Evolutionary conservation across 78 protist species (phyloP), one percentile per base, ranked within the genome.

Genomic region (Cavenderia fasciculata): DNA sequence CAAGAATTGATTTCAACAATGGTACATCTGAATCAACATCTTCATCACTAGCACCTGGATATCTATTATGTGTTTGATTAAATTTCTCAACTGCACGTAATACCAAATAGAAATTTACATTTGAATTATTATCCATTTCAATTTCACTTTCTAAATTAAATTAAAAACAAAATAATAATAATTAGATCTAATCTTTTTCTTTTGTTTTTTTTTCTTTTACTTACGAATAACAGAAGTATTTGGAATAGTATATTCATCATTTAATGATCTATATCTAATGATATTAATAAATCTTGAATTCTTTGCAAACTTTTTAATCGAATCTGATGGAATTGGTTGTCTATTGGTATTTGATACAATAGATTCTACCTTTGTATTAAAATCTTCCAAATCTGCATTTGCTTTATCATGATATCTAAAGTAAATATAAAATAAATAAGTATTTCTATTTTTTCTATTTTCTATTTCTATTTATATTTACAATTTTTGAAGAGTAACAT

Each of bases 401-500:
- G 90, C 87, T 40, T 93, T 93, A 8, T 61, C 93, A 74, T 85
- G 93, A 65, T 92, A 92, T 10, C 94, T 89, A 59, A 8, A n/a
- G 31, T n/a, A 54, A 34, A 8, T 6, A 18, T 29, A 36, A 33
- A 54, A 71, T 33, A 5, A 43, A 5, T 18, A 44, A 44, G 6
- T 25, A 44, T 65, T 5, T 40, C 12, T 19, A 72, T n/a, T 56
- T 18, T 19, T 51, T 4, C 11, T 19, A 63, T 7, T 21, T 21
- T 21, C 23, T 21, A 12, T 4, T 21, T 43, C 6, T 40, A 18
- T 46, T 41, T 7, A 21, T 44, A 47, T 21, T 33, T 70, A 95
- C 87, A 94, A 3, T 41, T 59, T 85, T 84, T 96, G 98, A 33
- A 96, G 87, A 29, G 44, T 52, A 51, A 95, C 46, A 65, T 89